Conservation (phyloP, 495 filamentous ascomycete genomes). For the Margaritispora aquatica region DNA sequence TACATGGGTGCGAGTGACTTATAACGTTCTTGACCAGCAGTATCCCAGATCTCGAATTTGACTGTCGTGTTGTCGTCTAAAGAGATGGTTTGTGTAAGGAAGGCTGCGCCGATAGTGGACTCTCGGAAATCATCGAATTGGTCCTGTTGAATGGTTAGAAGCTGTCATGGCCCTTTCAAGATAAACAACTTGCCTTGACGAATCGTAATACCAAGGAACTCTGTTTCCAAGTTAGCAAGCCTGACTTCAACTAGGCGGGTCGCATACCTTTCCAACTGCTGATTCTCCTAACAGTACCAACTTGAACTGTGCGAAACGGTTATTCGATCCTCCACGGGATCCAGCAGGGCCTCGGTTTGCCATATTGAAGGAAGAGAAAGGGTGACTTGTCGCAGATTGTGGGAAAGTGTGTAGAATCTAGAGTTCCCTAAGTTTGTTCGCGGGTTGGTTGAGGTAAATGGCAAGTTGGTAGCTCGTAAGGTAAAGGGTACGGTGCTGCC, state of each 20-base stretch:
- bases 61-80: constrained; percentile 96
- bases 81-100: constrained; percentile 97
- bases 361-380: constrained; percentile 42
- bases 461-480: neutral
- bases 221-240: constrained; percentile 43
- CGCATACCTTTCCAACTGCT: constrained; percentile 84
- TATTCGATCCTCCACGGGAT: constrained; percentile 60
- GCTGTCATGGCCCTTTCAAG: neutral
- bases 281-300: constrained; percentile 98
- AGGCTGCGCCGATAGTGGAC: constrained; percentile 97
- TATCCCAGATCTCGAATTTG: constrained; percentile 99
- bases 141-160: constrained; percentile 50
- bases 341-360: constrained; percentile 73
- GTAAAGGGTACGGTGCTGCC: constrained; percentile 12
- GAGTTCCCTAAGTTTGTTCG: neutral
- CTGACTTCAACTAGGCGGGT: neutral
- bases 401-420: neutral
- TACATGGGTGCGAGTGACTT: constrained; percentile 99
- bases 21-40: constrained; percentile 95
- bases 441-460: neutral
- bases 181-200: constrained; percentile 71
- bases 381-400: neutral
- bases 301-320: constrained; percentile 97
- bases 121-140: constrained; percentile 99
- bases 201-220: constrained; percentile 96